These are phyloP conservation scores for Fomitiporia mediterranea DNA, from an alignment of 1,284 basidiomycete species.

Conservation along the genomic window DNA sequence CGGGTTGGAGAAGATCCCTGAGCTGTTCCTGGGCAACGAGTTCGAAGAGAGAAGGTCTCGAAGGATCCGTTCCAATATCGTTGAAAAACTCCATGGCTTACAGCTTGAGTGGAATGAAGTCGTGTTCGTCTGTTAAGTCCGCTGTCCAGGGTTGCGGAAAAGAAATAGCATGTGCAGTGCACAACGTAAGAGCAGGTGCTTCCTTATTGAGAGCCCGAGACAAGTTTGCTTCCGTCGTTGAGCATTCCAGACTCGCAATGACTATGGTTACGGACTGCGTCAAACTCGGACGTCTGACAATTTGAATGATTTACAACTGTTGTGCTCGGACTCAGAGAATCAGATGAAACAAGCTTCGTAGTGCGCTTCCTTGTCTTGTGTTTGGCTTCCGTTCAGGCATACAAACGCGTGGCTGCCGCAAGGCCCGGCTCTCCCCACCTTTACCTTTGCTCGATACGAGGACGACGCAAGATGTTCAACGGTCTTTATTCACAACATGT, in stretches of 20 bases:
- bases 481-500: constrained; percentile 47
- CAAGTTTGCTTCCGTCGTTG: background rate
- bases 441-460: background rate
- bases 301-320: background rate
- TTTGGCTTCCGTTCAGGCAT: constrained; percentile 7
- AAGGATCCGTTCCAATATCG: constrained; percentile 62
- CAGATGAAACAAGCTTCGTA: too few species aligned
- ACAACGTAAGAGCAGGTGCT: constrained; percentile 7
- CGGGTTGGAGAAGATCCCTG: constrained; percentile 87
- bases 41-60: constrained; percentile 92
- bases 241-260: background rate
- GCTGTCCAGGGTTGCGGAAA: background rate
- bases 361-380: background rate
- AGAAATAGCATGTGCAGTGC: background rate
- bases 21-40: constrained; percentile 95
- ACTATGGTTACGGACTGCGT: background rate
- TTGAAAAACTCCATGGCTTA: constrained; percentile 75
- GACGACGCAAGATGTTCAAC: constrained; percentile 38
- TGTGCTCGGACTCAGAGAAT: background rate
- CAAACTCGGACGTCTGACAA: background rate
- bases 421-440: background rate
- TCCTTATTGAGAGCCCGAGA: background rate
- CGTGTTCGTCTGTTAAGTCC: background rate
- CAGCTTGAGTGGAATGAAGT: background rate
- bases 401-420: background rate